A percentile compares a stretch with the other conserved stretches of the same genome.
Evolutionary conservation across 805 yeast genomes (phyloP).

Genomic region (Kuraishia capsulata): DNA sequence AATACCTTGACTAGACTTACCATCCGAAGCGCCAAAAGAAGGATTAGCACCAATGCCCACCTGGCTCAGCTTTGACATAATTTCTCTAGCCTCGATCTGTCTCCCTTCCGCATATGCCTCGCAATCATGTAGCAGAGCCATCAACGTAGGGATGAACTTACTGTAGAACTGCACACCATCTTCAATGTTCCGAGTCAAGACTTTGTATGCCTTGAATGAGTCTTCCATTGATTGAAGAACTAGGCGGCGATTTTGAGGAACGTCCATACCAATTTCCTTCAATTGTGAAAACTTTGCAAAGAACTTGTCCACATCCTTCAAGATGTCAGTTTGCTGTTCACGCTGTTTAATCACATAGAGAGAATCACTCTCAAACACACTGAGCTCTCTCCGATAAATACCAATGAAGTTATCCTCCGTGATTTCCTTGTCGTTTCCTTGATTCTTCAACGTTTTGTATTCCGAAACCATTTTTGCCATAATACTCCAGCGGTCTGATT

Average conservation of each 20-base stretch:
- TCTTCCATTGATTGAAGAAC: constrained; percentile 43
- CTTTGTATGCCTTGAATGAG: constrained; percentile 40
- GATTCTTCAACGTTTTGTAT: constrained; percentile 24
- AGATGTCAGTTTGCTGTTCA: constrained; percentile 28
- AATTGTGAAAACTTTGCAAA: not conserved
- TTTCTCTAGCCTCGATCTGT: not conserved
- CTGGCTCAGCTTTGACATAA: not conserved
- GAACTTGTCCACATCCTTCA: not conserved
- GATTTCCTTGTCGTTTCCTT: constrained; percentile 10
- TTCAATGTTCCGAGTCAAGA: constrained; percentile 47
- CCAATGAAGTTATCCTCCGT: constrained; percentile 24
- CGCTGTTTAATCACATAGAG: constrained; percentile 31
- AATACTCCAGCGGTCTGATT: constrained; percentile 36
- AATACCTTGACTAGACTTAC: constrained; percentile 6
- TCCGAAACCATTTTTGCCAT: constrained; percentile 44
- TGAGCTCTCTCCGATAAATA: constrained; percentile 33
- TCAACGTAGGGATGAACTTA: constrained; percentile 42
- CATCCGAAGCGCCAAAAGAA: not conserved
- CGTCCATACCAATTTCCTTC: constrained; percentile 13
- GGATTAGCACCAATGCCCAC: not conserved
- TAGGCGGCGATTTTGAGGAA: constrained; percentile 29
- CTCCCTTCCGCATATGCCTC: constrained; percentile 1
- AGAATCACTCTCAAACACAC: constrained; percentile 37
- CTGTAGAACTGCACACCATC: constrained; percentile 69
- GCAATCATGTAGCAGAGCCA: constrained; percentile 29